Percentiles rank a stretch among this genome's conserved stretches.
Conservation (phyloP, 306 rosid species). For the Oxytropis ochrocephala region DNA sequence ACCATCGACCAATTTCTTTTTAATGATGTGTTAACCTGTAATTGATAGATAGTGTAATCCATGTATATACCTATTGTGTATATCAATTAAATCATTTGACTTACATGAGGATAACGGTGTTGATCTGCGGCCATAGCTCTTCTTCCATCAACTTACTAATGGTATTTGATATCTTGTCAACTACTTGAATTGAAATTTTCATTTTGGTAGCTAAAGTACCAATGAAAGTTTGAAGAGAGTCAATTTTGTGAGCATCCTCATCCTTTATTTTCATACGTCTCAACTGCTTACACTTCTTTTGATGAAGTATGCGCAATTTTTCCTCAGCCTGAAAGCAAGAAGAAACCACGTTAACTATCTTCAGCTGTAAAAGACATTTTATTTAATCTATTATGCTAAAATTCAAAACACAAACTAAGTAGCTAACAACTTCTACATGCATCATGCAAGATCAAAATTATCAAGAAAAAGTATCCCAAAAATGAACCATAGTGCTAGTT, state of each 20-base stretch:
- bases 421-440: background rate
- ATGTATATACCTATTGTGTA: too few species aligned
- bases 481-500: background rate
- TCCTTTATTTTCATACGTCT: slow-evolving; percentile 34
- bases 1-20: too few species aligned
- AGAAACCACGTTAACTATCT: background rate
- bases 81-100: too few species aligned
- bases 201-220: slow-evolving; percentile 41
- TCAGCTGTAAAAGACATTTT: background rate
- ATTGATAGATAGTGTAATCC: too few species aligned
- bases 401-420: background rate
- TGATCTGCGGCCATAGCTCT: slow-evolving; percentile 68
- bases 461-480: background rate
- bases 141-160: slow-evolving; percentile 68
- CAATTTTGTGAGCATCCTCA: slow-evolving; percentile 39
- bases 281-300: slow-evolving; percentile 63
- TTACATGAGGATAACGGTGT: slow-evolving; percentile 58
- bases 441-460: background rate
- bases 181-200: slow-evolving; percentile 73
- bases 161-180: slow-evolving; percentile 63
- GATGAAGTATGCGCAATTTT: slow-evolving; percentile 52
- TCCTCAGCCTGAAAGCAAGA: slow-evolving; percentile 53
- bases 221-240: slow-evolving; percentile 34
- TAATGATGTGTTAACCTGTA: too few species aligned
- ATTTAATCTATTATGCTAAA: background rate